These are phyloP conservation scores for Hordeum pubiflorum DNA, from an alignment of 202 grass and related monocot species.

Conservation along the genomic window DNA sequence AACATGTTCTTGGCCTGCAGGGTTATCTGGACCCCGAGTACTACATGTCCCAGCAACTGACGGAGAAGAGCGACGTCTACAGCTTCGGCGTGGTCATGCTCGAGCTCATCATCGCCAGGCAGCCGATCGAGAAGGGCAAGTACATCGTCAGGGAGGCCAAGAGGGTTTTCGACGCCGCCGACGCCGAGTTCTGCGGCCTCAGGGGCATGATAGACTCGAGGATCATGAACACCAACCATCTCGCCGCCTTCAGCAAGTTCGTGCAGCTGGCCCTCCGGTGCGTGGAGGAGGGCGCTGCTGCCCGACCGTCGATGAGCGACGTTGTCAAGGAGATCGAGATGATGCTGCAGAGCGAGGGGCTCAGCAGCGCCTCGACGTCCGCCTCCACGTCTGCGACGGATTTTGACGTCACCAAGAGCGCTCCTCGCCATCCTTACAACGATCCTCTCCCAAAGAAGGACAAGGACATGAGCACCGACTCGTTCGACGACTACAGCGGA, in stretches of 20 bases:
- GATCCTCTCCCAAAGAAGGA: conserved; percentile 53
- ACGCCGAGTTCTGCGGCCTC: conserved; percentile 76
- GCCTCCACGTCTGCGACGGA: conserved; percentile 64
- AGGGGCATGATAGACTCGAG: conserved; percentile 58
- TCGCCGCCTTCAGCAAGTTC: conserved; percentile 69
- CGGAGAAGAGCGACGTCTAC: conserved; percentile 93
- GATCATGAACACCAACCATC: conserved; percentile 45
- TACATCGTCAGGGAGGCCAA: conserved; percentile 79
- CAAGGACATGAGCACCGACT: conserved; percentile 57
- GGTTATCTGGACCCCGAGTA: conserved; percentile 95
- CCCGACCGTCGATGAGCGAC: conserved; percentile 63
- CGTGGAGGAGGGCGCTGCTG: conserved; percentile 47
- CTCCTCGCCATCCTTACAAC: conserved; percentile 53
- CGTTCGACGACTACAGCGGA: conserved; percentile 76
- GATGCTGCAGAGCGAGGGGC: conserved; percentile 70
- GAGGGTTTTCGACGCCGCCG: conserved; percentile 35
- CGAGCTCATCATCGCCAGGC: conserved; percentile 65
- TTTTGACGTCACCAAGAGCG: conserved; percentile 41
- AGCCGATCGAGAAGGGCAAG: conserved; percentile 84
- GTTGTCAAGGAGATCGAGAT: conserved; percentile 86
- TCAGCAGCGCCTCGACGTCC: conserved; percentile 50
- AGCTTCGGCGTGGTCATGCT: conserved; percentile 95
- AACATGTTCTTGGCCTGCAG: conserved; percentile 30
- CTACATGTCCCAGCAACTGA: conserved; percentile 89
- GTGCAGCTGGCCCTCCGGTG: conserved; percentile 62